These are phyloP conservation scores for Diaporthe amygdali DNA, from an alignment of 2,329 filamentous ascomycete genomes.

Conservation along the genomic window DNA sequence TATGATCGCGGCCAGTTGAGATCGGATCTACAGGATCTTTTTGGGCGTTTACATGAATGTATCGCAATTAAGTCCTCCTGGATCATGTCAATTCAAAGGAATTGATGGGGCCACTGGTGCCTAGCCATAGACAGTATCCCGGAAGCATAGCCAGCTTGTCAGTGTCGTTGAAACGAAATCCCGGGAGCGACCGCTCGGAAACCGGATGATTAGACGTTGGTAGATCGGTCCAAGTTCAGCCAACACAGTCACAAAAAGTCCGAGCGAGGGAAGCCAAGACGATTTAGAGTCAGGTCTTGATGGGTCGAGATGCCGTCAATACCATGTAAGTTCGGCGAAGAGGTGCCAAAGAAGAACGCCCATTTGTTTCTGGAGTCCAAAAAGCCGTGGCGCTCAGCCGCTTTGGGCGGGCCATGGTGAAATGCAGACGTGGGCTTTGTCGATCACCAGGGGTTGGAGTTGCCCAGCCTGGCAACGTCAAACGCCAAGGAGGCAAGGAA, in stretches of 20 bases:
- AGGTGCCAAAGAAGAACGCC: background rate
- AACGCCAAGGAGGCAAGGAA: constrained; percentile 10
- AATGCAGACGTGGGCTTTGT: background rate
- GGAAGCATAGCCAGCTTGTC: background rate
- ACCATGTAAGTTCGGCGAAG: background rate
- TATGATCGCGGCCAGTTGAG: no score
- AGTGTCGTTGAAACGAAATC: background rate
- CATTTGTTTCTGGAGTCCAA: background rate
- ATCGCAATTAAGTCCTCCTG: no score
- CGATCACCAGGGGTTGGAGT: constrained; percentile 3
- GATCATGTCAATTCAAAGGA: background rate
- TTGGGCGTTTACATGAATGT: no score
- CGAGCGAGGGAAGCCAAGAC: background rate
- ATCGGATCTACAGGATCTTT: no score
- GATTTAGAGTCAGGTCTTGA: background rate
- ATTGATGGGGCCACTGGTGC: background rate
- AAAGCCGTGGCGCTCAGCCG: background rate
- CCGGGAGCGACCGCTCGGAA: background rate
- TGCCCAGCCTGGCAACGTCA: constrained; percentile 13
- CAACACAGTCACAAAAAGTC: background rate
- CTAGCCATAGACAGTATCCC: background rate
- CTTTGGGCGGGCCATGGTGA: background rate
- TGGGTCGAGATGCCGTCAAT: background rate
- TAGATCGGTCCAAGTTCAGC: background rate
- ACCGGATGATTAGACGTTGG: background rate